Evolutionary conservation across 176 grass and related monocot species (phyloP).

Genomic region (Carex pumila): DNA sequence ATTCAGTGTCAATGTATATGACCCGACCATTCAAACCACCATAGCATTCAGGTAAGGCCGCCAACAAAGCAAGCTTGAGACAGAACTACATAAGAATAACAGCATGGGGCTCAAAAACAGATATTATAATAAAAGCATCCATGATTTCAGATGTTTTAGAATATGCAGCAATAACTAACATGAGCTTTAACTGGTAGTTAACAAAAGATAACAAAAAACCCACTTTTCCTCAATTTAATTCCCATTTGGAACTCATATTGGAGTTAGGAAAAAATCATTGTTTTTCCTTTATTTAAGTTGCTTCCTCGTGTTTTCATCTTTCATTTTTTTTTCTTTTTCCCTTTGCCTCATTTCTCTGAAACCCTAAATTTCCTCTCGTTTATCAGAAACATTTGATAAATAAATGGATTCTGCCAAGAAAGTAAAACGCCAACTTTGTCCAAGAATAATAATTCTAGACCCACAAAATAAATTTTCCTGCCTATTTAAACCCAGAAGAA

Average conservation of each 20-base stretch:
- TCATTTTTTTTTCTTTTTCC: neutral
- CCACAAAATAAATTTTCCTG: neutral
- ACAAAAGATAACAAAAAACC: neutral
- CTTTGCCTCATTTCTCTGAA: neutral
- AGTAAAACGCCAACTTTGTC: neutral
- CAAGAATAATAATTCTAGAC: neutral
- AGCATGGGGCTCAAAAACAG: neutral
- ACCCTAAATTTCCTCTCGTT: neutral
- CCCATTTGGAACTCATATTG: neutral
- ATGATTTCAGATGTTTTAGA: neutral
- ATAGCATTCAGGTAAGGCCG: constrained; percentile 67
- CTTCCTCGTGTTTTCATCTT: neutral
- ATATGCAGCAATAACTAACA: neutral
- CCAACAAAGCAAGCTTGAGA: constrained; percentile 79
- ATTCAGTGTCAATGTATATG: constrained; percentile 88
- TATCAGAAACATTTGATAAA: neutral
- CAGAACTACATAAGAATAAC: constrained; percentile 56
- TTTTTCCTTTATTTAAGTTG: neutral
- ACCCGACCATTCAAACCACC: constrained; percentile 71
- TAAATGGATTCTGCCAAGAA: neutral
- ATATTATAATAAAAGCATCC: neutral
- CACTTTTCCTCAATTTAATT: neutral
- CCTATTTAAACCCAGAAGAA: neutral
- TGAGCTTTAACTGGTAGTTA: neutral
- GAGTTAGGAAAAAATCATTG: neutral